Evolutionary conservation across 2,329 filamentous ascomycete species (phyloP).

Genomic region (Passalora sequoiae): DNA sequence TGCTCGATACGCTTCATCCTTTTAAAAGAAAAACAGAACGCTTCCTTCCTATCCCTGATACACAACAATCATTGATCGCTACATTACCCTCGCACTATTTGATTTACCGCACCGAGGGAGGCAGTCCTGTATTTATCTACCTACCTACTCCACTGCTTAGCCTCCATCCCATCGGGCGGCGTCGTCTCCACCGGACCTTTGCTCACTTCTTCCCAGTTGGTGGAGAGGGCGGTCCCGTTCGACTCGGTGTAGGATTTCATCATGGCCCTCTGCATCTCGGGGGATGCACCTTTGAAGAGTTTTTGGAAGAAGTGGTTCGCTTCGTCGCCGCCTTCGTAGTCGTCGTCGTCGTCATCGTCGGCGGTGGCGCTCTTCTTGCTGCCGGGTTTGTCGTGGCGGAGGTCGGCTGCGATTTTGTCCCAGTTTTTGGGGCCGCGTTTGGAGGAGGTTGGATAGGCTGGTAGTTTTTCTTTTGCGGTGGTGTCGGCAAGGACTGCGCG

Average conservation of each 20-base stretch:
- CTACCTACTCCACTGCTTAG: conserved; percentile 59
- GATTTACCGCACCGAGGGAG: no score
- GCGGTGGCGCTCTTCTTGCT: background rate
- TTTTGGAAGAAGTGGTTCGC: conserved; percentile 86
- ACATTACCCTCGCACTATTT: no score
- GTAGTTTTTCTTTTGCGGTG: conserved; percentile 35
- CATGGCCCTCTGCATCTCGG: conserved; percentile 86
- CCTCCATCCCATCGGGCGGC: conserved; percentile 72
- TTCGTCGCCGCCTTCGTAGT: conserved; percentile 54
- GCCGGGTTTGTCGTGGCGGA: conserved; percentile 29
- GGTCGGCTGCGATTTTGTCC: conserved; percentile 66
- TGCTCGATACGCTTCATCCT: background rate
- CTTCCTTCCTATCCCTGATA: no score
- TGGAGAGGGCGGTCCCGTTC: conserved; percentile 86
- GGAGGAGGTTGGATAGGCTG: conserved; percentile 81
- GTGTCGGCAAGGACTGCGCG: conserved; percentile 22
- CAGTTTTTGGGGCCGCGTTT: conserved; percentile 80
- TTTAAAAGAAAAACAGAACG: background rate
- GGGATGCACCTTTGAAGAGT: conserved; percentile 69
- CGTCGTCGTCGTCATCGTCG: conserved; percentile 42
- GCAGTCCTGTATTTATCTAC: no score
- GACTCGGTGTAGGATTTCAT: conserved; percentile 96
- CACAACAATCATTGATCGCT: no score
- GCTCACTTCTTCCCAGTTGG: conserved; percentile 81
- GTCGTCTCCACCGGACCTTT: conserved; percentile 64